Percentiles rank a stretch among this genome's conserved stretches.
Evolutionary conservation across 1,284 basidiomycete species (phyloP).

Genomic region (Macrocystidia cucumis): DNA sequence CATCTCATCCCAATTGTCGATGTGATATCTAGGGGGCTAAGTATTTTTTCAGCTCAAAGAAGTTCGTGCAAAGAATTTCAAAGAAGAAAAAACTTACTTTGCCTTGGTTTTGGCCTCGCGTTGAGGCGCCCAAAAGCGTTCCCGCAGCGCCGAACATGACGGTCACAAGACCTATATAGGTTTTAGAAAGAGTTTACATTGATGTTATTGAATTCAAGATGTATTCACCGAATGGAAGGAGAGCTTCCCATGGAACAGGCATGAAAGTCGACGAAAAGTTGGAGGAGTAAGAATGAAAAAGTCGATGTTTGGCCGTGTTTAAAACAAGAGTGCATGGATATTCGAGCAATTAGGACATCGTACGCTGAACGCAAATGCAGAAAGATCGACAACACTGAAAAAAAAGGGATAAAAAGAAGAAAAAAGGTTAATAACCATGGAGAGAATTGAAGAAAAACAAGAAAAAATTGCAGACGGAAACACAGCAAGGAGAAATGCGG

Average conservation of each 20-base stretch:
- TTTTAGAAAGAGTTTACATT: conserved; percentile 3
- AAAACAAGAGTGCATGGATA: no score
- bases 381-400: no score
- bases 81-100: conserved; percentile 53
- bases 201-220: conserved; percentile 8
- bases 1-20: conserved; percentile 90
- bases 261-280: no score
- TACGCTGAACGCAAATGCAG: no score
- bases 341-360: no score
- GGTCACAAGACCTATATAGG: conserved; percentile 82
- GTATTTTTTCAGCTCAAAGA: not conserved
- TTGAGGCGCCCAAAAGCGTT: conserved; percentile 74
- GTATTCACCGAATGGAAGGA: conserved; percentile 87
- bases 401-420: no score
- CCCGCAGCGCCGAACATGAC: conserved; percentile 86
- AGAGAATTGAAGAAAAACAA: no score
- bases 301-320: conserved; percentile 11
- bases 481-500: no score
- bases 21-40: conserved; percentile 76
- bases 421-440: no score
- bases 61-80: not conserved
- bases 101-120: conserved; percentile 77
- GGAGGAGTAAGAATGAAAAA: conserved; percentile 5
- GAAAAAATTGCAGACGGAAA: no score
- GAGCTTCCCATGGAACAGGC: conserved; percentile 93